Evolutionary conservation across 768 basidiomycete genomes (phyloP), one percentile per base, ranked within the genome.

Genomic region (Suillus variegatus): DNA sequence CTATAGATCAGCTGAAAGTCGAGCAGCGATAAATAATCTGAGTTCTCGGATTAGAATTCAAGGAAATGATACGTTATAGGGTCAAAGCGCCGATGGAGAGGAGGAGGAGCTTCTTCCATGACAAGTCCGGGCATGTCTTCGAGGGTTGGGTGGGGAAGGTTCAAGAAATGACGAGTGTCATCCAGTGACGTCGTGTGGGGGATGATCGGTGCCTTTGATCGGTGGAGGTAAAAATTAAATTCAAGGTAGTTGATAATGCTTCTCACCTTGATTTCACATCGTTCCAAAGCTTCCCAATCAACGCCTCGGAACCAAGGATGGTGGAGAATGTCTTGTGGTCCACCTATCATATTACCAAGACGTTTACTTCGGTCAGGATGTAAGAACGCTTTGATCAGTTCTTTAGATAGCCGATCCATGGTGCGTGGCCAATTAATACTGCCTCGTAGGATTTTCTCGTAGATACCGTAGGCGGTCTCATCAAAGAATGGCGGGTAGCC

Each of bases 401-500:
- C 93, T 69, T 89, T 90, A 52, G 96, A 97, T 36, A 95, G 86
- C 22, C 88, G 86, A 73, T 99, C 96, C 82, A 98, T 89, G 67
- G 86, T 89, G 64, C 84, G 84, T n/a, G 97, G 97, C 89, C 95
- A 98, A 68, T 93, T 86, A 56, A 97, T 90, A 66, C 90, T 86
- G 36, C 93, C 93, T 64, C 85, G 87, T 47, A 99, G 81, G 68
- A 99, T 98, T 81, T 96, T 97, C 81, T 99, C 97, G 77, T 99
- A 99, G 78, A 98, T 98, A 55, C 94, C 96, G 76, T 97, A 93
- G 0, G 96, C 91, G n/a, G 94, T 94, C 76, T 97, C 94, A 74
- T 98, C 95, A 77, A 94, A 98, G 84, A 99, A 99, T 25, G 97
- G 97, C 35, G 97, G 96, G 74, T 97, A 99, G 2, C 97, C 97